Conservation (phyloP, 306 rosid species). For the Cotoneaster glaucophyllus region DNA sequence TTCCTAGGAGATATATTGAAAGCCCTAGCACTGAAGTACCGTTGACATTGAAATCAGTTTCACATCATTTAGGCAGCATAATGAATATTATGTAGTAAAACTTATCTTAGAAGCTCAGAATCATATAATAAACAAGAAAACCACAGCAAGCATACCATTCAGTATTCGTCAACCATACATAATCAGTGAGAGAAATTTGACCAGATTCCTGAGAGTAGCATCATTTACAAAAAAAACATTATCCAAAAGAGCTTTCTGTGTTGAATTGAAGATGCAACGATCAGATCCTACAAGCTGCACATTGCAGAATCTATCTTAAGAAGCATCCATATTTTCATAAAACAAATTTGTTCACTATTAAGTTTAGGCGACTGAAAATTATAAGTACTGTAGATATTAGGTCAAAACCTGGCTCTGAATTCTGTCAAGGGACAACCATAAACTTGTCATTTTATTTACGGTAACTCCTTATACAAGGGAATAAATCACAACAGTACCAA, state of each 20-base stretch:
- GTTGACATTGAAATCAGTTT: conserved; percentile 6
- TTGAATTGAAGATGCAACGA: conserved; percentile 78
- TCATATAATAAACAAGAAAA: background rate
- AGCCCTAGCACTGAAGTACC: conserved; percentile 64
- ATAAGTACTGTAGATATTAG: background rate
- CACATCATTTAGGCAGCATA: conserved; percentile 5
- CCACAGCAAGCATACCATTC: conserved; percentile 54
- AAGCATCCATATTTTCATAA: background rate
- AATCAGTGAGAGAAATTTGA: conserved; percentile 74
- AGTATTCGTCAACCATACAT: conserved; percentile 76
- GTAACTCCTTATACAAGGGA: background rate
- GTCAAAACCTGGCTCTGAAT: background rate
- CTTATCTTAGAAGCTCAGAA: background rate
- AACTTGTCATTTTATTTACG: background rate
- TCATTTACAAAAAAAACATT: background rate
- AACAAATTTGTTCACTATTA: background rate
- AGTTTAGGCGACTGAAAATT: background rate
- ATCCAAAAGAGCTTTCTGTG: conserved; percentile 52
- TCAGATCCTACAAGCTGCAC: conserved; percentile 94
- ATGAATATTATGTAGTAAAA: background rate
- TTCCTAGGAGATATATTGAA: conserved; percentile 92
- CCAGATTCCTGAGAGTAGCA: conserved; percentile 69
- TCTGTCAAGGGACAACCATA: background rate
- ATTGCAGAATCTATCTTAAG: conserved; percentile 10
- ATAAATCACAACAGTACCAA: background rate